Base-by-base conservation (phyloP, 73 alveolate species). In the Paramecium pentaurelia region DNA sequence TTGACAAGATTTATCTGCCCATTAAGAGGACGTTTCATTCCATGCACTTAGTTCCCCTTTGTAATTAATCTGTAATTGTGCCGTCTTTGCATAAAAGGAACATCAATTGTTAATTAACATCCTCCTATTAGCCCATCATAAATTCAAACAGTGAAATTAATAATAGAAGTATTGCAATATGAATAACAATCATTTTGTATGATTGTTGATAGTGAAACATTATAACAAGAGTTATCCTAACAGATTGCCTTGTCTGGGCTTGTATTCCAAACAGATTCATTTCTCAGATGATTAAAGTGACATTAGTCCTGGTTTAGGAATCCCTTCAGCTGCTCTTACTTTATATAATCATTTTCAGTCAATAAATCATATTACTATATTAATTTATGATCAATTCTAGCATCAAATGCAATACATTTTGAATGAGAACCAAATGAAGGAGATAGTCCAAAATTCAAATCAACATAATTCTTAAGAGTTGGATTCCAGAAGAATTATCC, bases 1-100 rank as follows among this genome's bases (percentile, higher is more conserved):
- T 2, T 68, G 44, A 37, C 70, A 73, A n/a, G 88, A 38, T 36
- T 73, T 73, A 73, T 73, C 88, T 14, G 60, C 88, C 36, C 70
- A 73, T 73, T 12, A 34, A 51, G n/a, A n/a, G n/a, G n/a, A 3
- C 10, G 68, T 73, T 4, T 44, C 36, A 73, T 73, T 73, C 88
- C 88, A 73, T 30, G 44, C 60, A 18, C 87, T 32, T 7, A 32
- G 38, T 3, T 12, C 60, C 7, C 44, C 47, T 0, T 30, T 37
- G 4, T 68, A 38, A 37, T 36, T 73, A 3, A 73, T 0, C 11
- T 38, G 3, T 7, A 68, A 73, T 73, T 73, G 37, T 42, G 20
- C 88, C 37, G 16, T 12, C 14, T 34, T 22, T 4, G 20, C 9
- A 36, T 73, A 73, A 16, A 27, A 3, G 0, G 88, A 73, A 37